These are phyloP conservation scores for Meyerozyma carpophila DNA, from an alignment of 1,139 yeast genomes.

Conservation along the genomic window DNA sequence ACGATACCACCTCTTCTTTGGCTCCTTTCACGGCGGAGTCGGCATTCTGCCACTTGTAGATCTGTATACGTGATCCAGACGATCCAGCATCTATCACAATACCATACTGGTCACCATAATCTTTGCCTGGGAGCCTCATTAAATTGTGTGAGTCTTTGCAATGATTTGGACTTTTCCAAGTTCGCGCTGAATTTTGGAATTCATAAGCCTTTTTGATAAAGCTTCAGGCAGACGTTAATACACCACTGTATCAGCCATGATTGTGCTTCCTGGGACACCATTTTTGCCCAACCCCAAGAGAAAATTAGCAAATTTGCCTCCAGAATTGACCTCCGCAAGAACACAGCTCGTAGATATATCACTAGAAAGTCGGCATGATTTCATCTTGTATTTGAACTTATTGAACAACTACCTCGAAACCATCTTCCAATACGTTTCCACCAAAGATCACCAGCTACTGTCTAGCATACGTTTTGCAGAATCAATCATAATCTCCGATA, in stretches of 20 bases:
- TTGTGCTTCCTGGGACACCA: constrained; percentile 29
- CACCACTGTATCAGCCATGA: constrained; percentile 13
- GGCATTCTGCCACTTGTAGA: constrained; percentile 63
- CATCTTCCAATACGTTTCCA: not conserved
- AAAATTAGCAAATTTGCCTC: constrained; percentile 7
- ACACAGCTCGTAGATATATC: constrained; percentile 11
- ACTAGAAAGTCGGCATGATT: constrained; percentile 2
- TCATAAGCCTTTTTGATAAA: not conserved
- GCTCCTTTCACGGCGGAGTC: constrained; percentile 14
- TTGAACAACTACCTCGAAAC: constrained; percentile 6
- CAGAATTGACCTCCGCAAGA: constrained; percentile 13
- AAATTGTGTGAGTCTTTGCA: no score
- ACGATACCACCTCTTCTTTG: constrained; percentile 25
- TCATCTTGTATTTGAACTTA: constrained; percentile 5
- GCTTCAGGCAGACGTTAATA: not conserved
- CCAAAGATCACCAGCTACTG: not conserved
- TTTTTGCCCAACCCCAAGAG: constrained; percentile 16
- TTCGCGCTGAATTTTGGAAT: not conserved
- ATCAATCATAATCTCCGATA: not conserved
- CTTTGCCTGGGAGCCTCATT: constrained; percentile 1
- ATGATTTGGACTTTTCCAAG: not conserved
- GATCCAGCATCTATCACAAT: constrained; percentile 80
- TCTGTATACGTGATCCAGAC: constrained; percentile 70
- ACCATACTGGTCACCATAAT: constrained; percentile 41
- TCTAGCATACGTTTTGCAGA: not conserved